A percentile compares a stretch with the other conserved stretches of the same genome.
These are phyloP conservation scores for Podospora sp. DNA, from an alignment of 495 filamentous ascomycete genomes.

Conservation along the genomic window DNA sequence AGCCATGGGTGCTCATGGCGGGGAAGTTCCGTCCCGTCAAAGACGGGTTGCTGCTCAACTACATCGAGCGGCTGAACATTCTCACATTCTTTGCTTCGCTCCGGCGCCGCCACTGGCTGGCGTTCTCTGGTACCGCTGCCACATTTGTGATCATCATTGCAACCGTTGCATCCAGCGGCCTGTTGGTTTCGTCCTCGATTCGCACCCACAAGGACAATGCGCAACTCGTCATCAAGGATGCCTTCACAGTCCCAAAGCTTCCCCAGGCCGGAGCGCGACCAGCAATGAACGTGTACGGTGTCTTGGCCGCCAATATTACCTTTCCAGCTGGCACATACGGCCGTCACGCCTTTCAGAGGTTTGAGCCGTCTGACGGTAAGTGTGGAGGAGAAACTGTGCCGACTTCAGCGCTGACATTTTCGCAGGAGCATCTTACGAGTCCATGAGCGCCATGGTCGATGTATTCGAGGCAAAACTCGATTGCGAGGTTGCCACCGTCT, in stretches of 20 bases:
- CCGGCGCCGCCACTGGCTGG: slow-evolving; percentile 2
- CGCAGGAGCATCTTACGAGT: not conserved
- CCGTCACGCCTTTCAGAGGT: not conserved
- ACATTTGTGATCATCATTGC: not conserved
- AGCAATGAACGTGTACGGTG: not conserved
- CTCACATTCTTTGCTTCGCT: not conserved
- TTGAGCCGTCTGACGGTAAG: not conserved
- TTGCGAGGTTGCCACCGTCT: not conserved
- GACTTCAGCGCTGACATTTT: too few relatives aligned
- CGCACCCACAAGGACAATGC: not conserved
- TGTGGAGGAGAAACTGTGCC: not conserved
- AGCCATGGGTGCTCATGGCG: slow-evolving; percentile 3
- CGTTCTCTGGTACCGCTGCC: not conserved
- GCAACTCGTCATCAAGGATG: not conserved
- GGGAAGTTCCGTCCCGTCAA: not conserved
- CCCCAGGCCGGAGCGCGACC: not conserved
- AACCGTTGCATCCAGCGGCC: slow-evolving; percentile 3
- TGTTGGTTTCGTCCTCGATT: not conserved
- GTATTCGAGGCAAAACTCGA: not conserved
- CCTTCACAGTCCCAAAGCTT: not conserved
- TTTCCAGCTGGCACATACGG: not conserved
- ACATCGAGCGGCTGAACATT: slow-evolving; percentile 1
- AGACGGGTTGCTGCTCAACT: slow-evolving; percentile 4
- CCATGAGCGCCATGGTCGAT: slow-evolving; percentile 2
- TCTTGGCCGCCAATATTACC: not conserved